phyloP scores from a whole-genome alignment of 495 filamentous ascomycete genomes.

The Lasiosphaeris hirsuta region DNA sequence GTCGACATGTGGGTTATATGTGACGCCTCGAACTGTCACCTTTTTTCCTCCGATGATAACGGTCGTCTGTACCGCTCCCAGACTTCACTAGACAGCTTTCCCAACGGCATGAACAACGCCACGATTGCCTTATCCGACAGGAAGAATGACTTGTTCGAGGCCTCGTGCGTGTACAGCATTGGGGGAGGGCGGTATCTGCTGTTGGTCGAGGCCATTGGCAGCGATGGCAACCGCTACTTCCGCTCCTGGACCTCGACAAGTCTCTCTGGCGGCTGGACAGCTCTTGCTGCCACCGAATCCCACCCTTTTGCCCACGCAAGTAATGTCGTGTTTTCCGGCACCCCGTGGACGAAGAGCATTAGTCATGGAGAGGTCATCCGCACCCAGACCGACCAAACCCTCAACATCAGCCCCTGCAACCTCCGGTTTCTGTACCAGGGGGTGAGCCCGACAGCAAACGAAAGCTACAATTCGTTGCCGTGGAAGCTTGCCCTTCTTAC shows the following conservation, averaged over 20 bases:
- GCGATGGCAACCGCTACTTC: slow-evolving; percentile 18
- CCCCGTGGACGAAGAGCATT: slow-evolving; percentile 26
- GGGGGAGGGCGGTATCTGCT: slow-evolving; percentile 20
- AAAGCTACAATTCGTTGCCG: slow-evolving; percentile 19
- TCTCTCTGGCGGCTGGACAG: slow-evolving; percentile 19
- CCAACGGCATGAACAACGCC: slow-evolving; percentile 22
- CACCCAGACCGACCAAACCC: slow-evolving; percentile 17
- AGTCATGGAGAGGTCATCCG: slow-evolving; percentile 28
- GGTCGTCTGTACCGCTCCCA: slow-evolving; percentile 27
- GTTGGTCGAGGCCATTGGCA: slow-evolving; percentile 24
- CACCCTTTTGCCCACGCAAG: slow-evolving; percentile 23
- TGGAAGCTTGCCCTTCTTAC: slow-evolving; percentile 24
- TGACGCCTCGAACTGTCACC: slow-evolving; percentile 18
- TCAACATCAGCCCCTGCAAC: slow-evolving; percentile 18
- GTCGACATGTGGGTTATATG: slow-evolving; percentile 33
- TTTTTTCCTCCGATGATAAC: slow-evolving; percentile 30
- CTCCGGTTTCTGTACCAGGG: slow-evolving; percentile 29
- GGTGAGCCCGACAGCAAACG: slow-evolving; percentile 12
- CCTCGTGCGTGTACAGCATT: slow-evolving; percentile 20
- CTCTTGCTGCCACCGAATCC: slow-evolving; percentile 20
- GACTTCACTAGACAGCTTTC: slow-evolving; percentile 17
- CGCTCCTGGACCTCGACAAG: slow-evolving; percentile 20
- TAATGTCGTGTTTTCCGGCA: slow-evolving; percentile 23
- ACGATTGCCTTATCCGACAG: slow-evolving; percentile 20
- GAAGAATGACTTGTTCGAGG: slow-evolving; percentile 21